Conservation (phyloP, 176 grass and related monocot species). For the Canna indica region DNA sequence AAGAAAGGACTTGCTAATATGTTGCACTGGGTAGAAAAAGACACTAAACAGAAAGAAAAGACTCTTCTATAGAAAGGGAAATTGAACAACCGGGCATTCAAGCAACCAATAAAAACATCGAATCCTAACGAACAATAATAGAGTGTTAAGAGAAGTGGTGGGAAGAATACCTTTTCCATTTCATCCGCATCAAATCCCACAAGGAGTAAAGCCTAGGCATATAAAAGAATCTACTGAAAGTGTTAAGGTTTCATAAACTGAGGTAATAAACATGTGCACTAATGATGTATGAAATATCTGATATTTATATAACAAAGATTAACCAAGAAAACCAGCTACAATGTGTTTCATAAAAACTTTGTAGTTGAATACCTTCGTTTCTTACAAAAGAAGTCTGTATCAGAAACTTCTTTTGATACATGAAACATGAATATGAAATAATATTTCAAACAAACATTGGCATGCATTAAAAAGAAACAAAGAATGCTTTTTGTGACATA, state of each 20-base stretch:
- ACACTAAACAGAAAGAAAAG: background rate
- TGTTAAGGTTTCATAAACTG: background rate
- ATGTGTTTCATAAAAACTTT: background rate
- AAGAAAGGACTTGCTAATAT: background rate
- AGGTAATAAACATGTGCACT: background rate
- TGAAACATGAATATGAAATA: background rate
- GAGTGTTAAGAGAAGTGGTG: background rate
- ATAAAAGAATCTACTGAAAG: conserved; percentile 1
- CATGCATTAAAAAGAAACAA: background rate
- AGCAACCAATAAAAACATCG: background rate
- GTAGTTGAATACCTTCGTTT: background rate
- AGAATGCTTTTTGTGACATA: background rate
- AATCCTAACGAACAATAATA: background rate
- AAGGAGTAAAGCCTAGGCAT: conserved; percentile 57
- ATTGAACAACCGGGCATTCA: too few relatives aligned
- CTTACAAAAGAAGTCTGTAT: background rate
- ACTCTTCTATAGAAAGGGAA: too few relatives aligned
- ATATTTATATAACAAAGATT: background rate
- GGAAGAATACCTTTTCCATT: conserved; percentile 44
- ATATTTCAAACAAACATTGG: background rate
- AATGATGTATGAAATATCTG: background rate
- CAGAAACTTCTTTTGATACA: background rate
- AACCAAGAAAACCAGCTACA: background rate
- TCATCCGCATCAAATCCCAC: conserved; percentile 69
- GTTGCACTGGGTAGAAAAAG: background rate